Evolutionary conservation across 176 grass and related monocot genomes (phyloP), one percentile per base, ranked within the genome.

Genomic region (Zea mays): DNA sequence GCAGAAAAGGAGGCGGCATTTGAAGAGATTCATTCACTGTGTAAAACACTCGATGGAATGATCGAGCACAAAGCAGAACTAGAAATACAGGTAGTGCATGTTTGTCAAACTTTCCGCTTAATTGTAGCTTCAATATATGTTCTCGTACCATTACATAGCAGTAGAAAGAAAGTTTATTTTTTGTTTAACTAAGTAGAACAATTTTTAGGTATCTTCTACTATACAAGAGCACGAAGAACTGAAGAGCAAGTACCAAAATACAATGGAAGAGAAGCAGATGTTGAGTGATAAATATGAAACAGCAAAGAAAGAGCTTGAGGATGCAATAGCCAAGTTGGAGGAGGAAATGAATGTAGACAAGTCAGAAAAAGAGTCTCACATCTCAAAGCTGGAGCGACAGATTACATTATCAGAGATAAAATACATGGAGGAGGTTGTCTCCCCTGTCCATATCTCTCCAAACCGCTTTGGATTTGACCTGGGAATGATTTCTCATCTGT

Each of bases 351-450:
- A 90, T 75, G 72, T 69, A 73, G 83, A 94, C 17, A 99, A 84
- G 85, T 95, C 89, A 73, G 82, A 89, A 88, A 88, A 88, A 63
- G 67, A 95, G 75, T 75, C 82, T 10, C 89, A 93, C 17, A 85
- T 95, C 73, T 99, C 90, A 60, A 90, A 99, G 84, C 88, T 99
- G 39, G 83, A 99, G 84, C 85, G 80, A 44, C 90, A 99, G 62
- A 78, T 92, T 36, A 84, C 92, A 82, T 57, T 95, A 66, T 90
- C 96, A 52, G 92, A 95, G 71, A 81, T 73, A 78, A 99, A 80
- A 69, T 99, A 86, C 81, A 87, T 92, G 86, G 86, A 95, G 74
- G 90, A 99, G 95, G 95, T 97, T 8, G 20, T 88, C 56, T 75
- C 36, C 16, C 34, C 13, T 47, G 65, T 71, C 75, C 82, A 43